Base-by-base conservation (phyloP, 768 basidiomycete genomes). In the Tremella mesenterica region DNA sequence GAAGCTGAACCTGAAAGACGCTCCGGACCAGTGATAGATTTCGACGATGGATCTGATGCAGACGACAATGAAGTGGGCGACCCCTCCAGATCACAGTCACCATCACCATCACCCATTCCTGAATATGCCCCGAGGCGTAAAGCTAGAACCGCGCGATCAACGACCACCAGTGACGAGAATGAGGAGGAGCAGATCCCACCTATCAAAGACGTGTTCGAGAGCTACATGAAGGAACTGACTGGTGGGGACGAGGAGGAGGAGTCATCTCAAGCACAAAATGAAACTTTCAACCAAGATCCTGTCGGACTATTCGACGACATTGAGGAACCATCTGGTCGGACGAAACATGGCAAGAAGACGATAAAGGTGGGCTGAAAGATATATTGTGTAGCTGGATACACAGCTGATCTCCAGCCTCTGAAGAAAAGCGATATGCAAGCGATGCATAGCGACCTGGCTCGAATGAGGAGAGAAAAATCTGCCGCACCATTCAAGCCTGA, bases 341-440 rank as follows among this genome's bases (percentile, higher is more conserved):
- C n/a, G n/a, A n/a, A n/a, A 12, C 10, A 25, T 27, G 39, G 23
- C 10, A 21, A 14, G 16, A 44, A 44, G 25, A 26, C 20, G n/a
- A 16, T 26, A 23, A 46, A 46, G 44, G 44, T 23, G 20, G n/a
- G 44, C 28, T 21, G n/a, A 16, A 20, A 8, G n/a, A 23, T 6
- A 23, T 46, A n/a, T 18, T 4, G 44, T 46, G 20, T 16, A 4
- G 20, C 8, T 46, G 6, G 27, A 16, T 5, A 4, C n/a, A n/a
- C n/a, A 26, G n/a, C 27, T 23, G 20, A 23, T 27, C 8, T 6
- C 6, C 23, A 65, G 60, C 43, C 60, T 21, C 36, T 61, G 27
- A 66, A 57, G 44, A 60, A 61, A 54, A 58, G 57, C 29, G 64
- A 66, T 4, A 21, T 26, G 12, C 43, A 54, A 33, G 47, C 50